Evolutionary conservation across 345 rosid genomes (phyloP).

Genomic region (Salix arbutifolia): DNA sequence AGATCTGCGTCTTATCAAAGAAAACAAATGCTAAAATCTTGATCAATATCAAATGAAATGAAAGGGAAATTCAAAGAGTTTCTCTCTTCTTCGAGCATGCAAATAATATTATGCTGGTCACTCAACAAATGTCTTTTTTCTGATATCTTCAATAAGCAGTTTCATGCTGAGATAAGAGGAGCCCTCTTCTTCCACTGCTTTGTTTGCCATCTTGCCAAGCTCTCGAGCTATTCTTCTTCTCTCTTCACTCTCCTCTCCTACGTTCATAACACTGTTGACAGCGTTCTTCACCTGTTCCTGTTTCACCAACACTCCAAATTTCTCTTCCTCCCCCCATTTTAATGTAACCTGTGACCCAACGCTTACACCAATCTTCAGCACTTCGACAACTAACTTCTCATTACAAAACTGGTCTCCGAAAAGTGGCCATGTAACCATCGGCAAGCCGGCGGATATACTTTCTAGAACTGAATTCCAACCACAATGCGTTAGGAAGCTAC

Average conservation of each 20-base stretch:
- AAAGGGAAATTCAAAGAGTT: too few relatives aligned
- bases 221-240: slow-evolving; percentile 6
- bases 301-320: slow-evolving; percentile 10
- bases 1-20: slow-evolving; percentile 56
- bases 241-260: slow-evolving; percentile 13
- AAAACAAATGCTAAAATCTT: too few relatives aligned
- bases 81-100: too few relatives aligned
- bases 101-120: not conserved
- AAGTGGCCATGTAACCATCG: slow-evolving; percentile 17
- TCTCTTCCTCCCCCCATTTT: slow-evolving; percentile 15
- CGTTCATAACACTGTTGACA: slow-evolving; percentile 1
- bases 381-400: slow-evolving; percentile 12
- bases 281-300: slow-evolving; percentile 7
- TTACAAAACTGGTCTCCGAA: slow-evolving; percentile 14
- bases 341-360: slow-evolving; percentile 1
- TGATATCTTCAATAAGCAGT: slow-evolving; percentile 1
- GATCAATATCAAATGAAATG: too few relatives aligned
- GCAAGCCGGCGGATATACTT: not conserved
- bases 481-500: not conserved
- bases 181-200: slow-evolving; percentile 6
- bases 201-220: slow-evolving; percentile 5
- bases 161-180: not conserved
- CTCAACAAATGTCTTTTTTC: not conserved
- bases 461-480: slow-evolving; percentile 11
- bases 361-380: slow-evolving; percentile 8